Evolutionary conservation across 1,284 basidiomycete genomes (phyloP), one percentile per base, ranked within the genome.

Genomic region (Ceratobasidium sp.): DNA sequence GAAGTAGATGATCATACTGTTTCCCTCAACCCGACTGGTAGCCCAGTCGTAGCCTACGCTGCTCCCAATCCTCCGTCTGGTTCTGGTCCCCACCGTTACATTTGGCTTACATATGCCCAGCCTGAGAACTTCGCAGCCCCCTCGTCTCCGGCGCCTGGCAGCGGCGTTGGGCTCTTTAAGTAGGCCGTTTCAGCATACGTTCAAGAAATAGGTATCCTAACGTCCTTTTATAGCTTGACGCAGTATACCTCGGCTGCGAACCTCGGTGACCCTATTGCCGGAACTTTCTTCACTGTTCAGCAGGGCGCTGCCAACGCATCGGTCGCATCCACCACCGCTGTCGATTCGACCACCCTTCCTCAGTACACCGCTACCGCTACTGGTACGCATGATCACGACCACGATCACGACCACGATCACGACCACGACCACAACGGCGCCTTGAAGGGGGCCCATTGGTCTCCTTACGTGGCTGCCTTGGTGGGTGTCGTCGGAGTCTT

Each of bases 31-130:
- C 52, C 57, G 13, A 60, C 70, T 0, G 64, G 70, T 1, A 35
- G 57, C 4, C 50, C 73, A 0, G 72, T 73, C 47, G 71, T 72
- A 3, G 67, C 56, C 13, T 73, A 72, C 49, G 70, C 69, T n/a
- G 73, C 68, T 22, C 72, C 72, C 15, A 64, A 57, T 32, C 70
- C 71, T 55, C 65, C 72, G 34, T 32, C 72, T 17, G 72, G 72
- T 20, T 69, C 68, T 29, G 73, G 73, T 10, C 71, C 73, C 22
- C 73, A 74, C 47, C 72, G 72, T 35, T 74, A 71, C 34, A 64
- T 72, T 32, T 47, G 57, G 32, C 70, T 74, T 45, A 60, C 70
- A 29, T 74, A 64, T 53, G 56, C 53, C 2, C 73, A 74, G 29
- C 70, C 72, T 20, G 49, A 31, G 1, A 69, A 53, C 42, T 74